Evolutionary conservation across 768 basidiomycete genomes (phyloP).

Genomic region (Coprinopsis strossmayeri): DNA sequence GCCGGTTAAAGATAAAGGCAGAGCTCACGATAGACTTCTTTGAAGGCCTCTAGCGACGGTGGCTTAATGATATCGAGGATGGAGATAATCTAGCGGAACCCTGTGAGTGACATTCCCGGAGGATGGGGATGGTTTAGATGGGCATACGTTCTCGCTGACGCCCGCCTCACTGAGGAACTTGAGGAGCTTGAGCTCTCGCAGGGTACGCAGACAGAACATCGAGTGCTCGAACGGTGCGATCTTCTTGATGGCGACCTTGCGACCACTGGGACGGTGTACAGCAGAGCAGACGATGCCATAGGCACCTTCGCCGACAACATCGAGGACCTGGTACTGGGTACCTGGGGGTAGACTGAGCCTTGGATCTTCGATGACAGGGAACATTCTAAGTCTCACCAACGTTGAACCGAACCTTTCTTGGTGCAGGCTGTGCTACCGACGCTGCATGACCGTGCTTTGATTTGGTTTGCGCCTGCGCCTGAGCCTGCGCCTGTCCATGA

Average conservation of each 20-base stretch:
- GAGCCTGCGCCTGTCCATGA: conserved; percentile 4
- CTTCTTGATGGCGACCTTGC: conserved; percentile 96
- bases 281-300: conserved; percentile 97
- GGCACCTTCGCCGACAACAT: conserved; percentile 86
- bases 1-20: background rate
- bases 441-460: conserved; percentile 35
- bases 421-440: conserved; percentile 42
- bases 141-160: conserved; percentile 78
- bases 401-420: conserved; percentile 85
- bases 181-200: conserved; percentile 78
- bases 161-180: conserved; percentile 85
- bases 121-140: no score
- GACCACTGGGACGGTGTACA: conserved; percentile 75
- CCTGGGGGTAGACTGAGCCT: conserved; percentile 30
- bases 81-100: conserved; percentile 61
- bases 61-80: conserved; percentile 93
- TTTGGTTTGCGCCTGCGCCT: conserved; percentile 23
- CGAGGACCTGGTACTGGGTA: conserved; percentile 77
- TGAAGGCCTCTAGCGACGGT: conserved; percentile 66
- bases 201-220: conserved; percentile 89
- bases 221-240: conserved; percentile 94
- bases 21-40: conserved; percentile 56
- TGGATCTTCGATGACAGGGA: conserved; percentile 8
- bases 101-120: no score
- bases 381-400: conserved; percentile 44